Conservation (phyloP, 1,284 basidiomycete genomes). For the Papiliotrema terrestris region DNA sequence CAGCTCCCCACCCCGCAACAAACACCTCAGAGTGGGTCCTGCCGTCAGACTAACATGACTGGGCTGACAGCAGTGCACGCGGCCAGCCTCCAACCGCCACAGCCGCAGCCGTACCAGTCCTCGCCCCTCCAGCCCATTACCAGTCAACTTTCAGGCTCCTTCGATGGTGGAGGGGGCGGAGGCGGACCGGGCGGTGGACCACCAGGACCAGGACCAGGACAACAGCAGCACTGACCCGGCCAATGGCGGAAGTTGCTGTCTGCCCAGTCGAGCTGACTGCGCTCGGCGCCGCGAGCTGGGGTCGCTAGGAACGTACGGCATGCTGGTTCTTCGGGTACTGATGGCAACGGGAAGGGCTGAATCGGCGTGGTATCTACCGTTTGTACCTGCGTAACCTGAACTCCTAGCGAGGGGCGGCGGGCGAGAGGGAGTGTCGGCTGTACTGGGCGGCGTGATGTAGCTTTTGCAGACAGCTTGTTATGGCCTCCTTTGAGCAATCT, state of each 20-base stretch:
- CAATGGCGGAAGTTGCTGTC: neutral
- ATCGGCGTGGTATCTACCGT: too few relatives aligned
- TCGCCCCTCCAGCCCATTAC: neutral
- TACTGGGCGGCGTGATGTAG: neutral
- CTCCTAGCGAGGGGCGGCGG: neutral
- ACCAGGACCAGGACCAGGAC: neutral
- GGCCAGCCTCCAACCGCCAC: constrained; percentile 1
- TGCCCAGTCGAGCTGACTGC: neutral
- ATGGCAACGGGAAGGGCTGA: too few relatives aligned
- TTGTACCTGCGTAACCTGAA: too few relatives aligned
- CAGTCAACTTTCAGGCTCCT: constrained; percentile 1
- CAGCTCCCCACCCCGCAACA: constrained; percentile 33
- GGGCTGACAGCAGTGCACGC: constrained; percentile 5
- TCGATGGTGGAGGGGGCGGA: neutral
- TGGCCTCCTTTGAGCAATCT: too few relatives aligned
- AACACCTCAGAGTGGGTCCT: constrained; percentile 41
- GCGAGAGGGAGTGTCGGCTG: neutral
- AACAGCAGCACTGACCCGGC: neutral
- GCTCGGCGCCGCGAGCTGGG: neutral
- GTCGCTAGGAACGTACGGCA: neutral
- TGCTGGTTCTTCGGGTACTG: too few relatives aligned
- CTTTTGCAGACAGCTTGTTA: too few relatives aligned
- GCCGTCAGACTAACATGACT: too few relatives aligned
- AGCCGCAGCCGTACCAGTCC: neutral
- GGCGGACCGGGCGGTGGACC: neutral